phyloP scores from a whole-genome alignment of 2,329 filamentous ascomycete genomes.

The Hirsutella thompsonii region DNA sequence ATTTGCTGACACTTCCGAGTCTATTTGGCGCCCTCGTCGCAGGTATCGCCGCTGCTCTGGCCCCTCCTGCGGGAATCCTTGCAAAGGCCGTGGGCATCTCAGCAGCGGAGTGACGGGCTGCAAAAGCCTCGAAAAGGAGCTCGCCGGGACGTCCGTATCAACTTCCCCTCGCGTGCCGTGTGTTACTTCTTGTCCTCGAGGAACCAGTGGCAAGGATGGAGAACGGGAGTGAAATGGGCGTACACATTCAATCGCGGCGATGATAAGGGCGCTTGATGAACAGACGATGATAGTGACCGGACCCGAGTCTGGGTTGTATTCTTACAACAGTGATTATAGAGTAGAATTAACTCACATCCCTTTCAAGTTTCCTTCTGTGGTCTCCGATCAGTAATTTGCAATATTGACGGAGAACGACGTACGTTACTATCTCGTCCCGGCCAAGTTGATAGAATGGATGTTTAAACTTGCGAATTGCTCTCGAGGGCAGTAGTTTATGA shows the following conservation, averaged over 20 bases:
- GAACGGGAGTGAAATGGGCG: neutral
- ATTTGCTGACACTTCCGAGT: constrained; percentile 10
- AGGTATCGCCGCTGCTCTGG: constrained; percentile 7
- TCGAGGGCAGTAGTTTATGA: too few species aligned
- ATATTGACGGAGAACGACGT: too few species aligned
- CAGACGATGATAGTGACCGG: too few species aligned
- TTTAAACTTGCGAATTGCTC: too few species aligned
- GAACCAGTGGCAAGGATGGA: neutral
- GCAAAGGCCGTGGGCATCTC: neutral
- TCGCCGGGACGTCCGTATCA: neutral
- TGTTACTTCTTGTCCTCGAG: neutral
- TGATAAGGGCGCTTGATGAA: neutral
- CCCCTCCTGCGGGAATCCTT: neutral
- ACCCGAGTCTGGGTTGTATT: too few species aligned
- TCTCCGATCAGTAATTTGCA: too few species aligned
- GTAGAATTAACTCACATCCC: neutral
- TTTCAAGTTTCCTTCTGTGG: too few species aligned
- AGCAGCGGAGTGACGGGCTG: neutral
- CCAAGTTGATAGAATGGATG: too few species aligned
- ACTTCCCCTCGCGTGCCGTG: neutral
- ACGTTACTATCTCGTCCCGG: too few species aligned
- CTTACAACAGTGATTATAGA: neutral
- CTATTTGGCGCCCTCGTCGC: constrained; percentile 9
- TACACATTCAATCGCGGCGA: neutral
- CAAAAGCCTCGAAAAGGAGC: too few species aligned